A percentile compares a stretch with the other conserved stretches of the same genome.
Evolutionary conservation across 2,329 filamentous ascomycete genomes (phyloP).

Genomic region (Penicillium sp.): DNA sequence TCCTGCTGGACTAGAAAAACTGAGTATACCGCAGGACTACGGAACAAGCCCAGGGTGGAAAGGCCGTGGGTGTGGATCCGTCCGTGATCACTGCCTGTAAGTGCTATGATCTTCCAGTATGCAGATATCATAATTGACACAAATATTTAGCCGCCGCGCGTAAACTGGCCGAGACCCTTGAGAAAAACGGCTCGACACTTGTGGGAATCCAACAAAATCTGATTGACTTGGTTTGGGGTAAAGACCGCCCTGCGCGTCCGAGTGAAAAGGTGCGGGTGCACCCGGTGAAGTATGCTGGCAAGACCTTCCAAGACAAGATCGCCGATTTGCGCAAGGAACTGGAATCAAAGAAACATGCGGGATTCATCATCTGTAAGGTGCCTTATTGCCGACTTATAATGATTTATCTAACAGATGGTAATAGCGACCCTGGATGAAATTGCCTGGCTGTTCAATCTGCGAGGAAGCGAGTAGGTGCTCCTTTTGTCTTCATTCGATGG

Average conservation of each 20-base stretch:
- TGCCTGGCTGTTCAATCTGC: constrained; percentile 97
- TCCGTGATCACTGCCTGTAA: constrained; percentile 72
- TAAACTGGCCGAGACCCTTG: constrained; percentile 82
- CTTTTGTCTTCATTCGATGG: background rate
- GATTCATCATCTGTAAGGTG: constrained; percentile 71
- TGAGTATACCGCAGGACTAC: constrained; percentile 54
- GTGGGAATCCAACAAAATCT: constrained; percentile 77
- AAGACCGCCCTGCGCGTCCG: constrained; percentile 70
- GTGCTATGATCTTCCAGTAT: constrained; percentile 16
- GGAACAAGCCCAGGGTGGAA: constrained; percentile 81
- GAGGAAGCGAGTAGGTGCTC: constrained; percentile 72
- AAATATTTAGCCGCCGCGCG: constrained; percentile 56
- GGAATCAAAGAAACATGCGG: constrained; percentile 81
- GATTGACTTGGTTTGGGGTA: constrained; percentile 86
- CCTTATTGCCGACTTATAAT: background rate
- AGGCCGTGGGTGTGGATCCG: constrained; percentile 87
- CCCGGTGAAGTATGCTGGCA: constrained; percentile 72
- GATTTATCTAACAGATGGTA: constrained; percentile 1
- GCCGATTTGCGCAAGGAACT: constrained; percentile 85
- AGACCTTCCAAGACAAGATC: constrained; percentile 78
- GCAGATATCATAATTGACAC: background rate
- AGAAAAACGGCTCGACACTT: constrained; percentile 75
- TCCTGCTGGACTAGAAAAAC: background rate
- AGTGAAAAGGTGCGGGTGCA: constrained; percentile 74
- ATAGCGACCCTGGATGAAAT: constrained; percentile 86